These are phyloP conservation scores for Eutrema salsugineum DNA, from an alignment of 441 rosid species.

Conservation along the genomic window DNA sequence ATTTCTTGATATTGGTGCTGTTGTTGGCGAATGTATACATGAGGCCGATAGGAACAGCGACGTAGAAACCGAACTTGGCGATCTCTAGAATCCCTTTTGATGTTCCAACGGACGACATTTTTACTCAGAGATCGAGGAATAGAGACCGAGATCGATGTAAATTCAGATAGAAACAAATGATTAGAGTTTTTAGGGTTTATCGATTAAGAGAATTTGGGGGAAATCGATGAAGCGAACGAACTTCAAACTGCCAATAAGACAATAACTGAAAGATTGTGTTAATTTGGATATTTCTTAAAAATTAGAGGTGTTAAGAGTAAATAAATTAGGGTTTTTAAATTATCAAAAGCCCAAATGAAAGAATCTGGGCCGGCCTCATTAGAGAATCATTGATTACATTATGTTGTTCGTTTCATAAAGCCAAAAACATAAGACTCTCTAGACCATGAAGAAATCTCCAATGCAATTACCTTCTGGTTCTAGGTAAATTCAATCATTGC, in stretches of 20 bases:
- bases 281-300: neutral
- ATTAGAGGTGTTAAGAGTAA: neutral
- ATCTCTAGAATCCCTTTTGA: constrained; percentile 77
- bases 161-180: neutral
- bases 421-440: too few species aligned
- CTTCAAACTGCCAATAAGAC: neutral
- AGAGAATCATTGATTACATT: too few species aligned
- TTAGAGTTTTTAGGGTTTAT: constrained; percentile 12
- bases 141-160: neutral
- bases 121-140: neutral
- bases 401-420: too few species aligned
- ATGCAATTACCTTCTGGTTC: too few species aligned
- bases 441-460: too few species aligned
- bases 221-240: neutral
- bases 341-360: too few species aligned
- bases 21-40: constrained; percentile 88
- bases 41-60: constrained; percentile 61
- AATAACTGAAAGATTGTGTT: neutral
- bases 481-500: too few species aligned
- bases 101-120: constrained; percentile 75
- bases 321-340: too few species aligned
- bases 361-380: too few species aligned
- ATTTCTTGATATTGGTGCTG: constrained; percentile 69
- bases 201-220: constrained; percentile 10
- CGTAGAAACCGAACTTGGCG: constrained; percentile 77